A percentile compares a stretch with the other conserved stretches of the same genome.
These are phyloP conservation scores for Fusarium brevicatenulatum DNA, from an alignment of 2,329 filamentous ascomycete species.

Conservation along the genomic window DNA sequence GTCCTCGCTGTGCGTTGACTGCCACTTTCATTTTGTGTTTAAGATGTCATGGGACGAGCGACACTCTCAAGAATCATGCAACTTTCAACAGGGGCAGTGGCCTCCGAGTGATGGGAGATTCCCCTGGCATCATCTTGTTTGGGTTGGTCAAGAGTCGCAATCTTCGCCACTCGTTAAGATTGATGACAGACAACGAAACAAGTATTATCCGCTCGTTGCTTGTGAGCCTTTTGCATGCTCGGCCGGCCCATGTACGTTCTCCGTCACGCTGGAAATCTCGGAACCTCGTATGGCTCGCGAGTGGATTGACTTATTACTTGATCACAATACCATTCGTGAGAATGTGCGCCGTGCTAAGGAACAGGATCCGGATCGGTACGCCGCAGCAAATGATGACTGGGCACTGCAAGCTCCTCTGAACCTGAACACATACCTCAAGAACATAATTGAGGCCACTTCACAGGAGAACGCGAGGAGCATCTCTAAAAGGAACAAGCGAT, in stretches of 20 bases:
- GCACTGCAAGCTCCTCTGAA: slow-evolving; percentile 55
- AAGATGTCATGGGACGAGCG: slow-evolving; percentile 49
- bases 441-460: slow-evolving; percentile 55
- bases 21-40: slow-evolving; percentile 56
- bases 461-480: slow-evolving; percentile 56
- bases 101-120: slow-evolving; percentile 49
- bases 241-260: slow-evolving; percentile 53
- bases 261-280: slow-evolving; percentile 60
- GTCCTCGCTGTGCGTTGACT: slow-evolving; percentile 54
- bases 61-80: slow-evolving; percentile 46
- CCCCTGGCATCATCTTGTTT: slow-evolving; percentile 54
- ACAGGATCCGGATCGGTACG: slow-evolving; percentile 61
- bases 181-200: slow-evolving; percentile 37
- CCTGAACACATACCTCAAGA: slow-evolving; percentile 62
- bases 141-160: slow-evolving; percentile 47
- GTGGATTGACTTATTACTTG: slow-evolving; percentile 57
- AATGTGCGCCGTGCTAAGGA: slow-evolving; percentile 54
- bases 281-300: slow-evolving; percentile 57
- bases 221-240: slow-evolving; percentile 56
- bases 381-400: slow-evolving; percentile 54
- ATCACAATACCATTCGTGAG: slow-evolving; percentile 55
- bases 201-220: slow-evolving; percentile 54
- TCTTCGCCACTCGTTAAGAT: slow-evolving; percentile 23
- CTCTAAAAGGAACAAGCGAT: slow-evolving; percentile 67
- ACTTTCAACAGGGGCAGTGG: slow-evolving; percentile 48